These are phyloP conservation scores for Panus rudis DNA, from an alignment of 768 basidiomycete species.

Conservation along the genomic window DNA sequence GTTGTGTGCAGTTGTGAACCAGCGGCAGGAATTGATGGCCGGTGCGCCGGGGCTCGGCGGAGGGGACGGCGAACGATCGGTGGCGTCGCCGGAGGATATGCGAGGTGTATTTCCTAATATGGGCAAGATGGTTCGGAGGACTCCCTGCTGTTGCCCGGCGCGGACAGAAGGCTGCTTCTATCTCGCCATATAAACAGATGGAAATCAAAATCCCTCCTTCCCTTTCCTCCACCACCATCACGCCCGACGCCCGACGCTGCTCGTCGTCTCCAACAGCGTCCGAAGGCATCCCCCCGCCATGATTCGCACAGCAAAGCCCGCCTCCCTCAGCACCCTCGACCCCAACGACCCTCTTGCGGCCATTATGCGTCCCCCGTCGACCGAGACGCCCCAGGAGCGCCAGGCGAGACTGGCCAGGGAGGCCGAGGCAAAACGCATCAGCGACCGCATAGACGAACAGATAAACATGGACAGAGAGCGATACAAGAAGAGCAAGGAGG, in stretches of 20 bases:
- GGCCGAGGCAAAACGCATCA: slow-evolving; percentile 67
- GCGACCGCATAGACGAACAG: slow-evolving; percentile 79
- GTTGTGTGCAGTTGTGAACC: no score
- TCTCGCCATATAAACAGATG: slow-evolving; percentile 17
- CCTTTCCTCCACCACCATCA: slow-evolving; percentile 13
- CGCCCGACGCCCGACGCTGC: slow-evolving; percentile 15
- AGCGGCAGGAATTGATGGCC: no score
- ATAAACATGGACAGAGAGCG: slow-evolving; percentile 63
- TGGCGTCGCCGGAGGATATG: not conserved
- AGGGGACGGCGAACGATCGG: not conserved
- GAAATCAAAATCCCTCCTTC: slow-evolving; percentile 14
- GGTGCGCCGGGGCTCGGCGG: not conserved
- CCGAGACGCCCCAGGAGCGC: slow-evolving; percentile 64
- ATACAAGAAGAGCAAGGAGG: slow-evolving; percentile 56
- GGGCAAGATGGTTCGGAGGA: not conserved
- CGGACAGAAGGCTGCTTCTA: slow-evolving; percentile 3
- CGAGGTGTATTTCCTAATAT: not conserved
- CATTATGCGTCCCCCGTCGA: slow-evolving; percentile 54
- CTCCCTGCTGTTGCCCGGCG: not conserved
- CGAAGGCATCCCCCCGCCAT: slow-evolving; percentile 27
- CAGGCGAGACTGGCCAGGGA: slow-evolving; percentile 53
- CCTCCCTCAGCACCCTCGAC: slow-evolving; percentile 40
- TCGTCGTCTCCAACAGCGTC: slow-evolving; percentile 11
- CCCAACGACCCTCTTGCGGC: slow-evolving; percentile 71
- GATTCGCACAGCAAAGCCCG: slow-evolving; percentile 47